Base-by-base conservation (phyloP, 2,329 filamentous ascomycete genomes). In the Beauveria asiatica region DNA sequence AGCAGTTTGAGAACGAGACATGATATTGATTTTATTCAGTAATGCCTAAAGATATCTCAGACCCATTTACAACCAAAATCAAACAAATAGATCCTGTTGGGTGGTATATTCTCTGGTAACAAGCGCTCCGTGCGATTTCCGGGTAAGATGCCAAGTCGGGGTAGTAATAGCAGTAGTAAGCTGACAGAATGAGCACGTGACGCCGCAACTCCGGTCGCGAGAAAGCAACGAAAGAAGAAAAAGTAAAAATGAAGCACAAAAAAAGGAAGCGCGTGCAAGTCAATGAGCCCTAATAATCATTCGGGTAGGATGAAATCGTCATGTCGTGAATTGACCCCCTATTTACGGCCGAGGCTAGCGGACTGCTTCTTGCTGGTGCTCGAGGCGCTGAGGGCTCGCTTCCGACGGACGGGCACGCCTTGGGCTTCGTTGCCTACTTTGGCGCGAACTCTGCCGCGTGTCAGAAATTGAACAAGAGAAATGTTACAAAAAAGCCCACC, bases 401-500 rank as follows among this genome's bases (percentile, higher is more conserved):
- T 59, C 25, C 57, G 57, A 21, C 57, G 57, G 23, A 59, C 57
- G 13, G 57, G 57, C 5, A 59, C 48, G 57, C 57, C 57, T 27
- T 59, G 57, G 39, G 48, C 17, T 10, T 59, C 57, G 16, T 6
- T 46, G 48, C 48, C 49, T 37, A 13, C 39, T 16, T 46, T 41
- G 53, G 58, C 37, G 55, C 50, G 23, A 13, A 65, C 16, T 63
- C 64, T 58, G 30, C 2, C 42, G 6, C 13, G 5, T 39, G 39
- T 54, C 42, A 45, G 46, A 42, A 42, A 21, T 5, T 13, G 9
- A 27, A 39, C 11, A 17, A 9, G 25, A 33, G 11, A 19, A 10
- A 49, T 4, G 10, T 13, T 5, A 1, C 9, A 11, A 8, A 27
- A 27, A 50, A 4, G 23, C 1, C 5, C 16, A 37, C 11, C 5